phyloP scores from a whole-genome alignment of 2,329 filamentous ascomycete species.

The Sporothrix humicola region DNA sequence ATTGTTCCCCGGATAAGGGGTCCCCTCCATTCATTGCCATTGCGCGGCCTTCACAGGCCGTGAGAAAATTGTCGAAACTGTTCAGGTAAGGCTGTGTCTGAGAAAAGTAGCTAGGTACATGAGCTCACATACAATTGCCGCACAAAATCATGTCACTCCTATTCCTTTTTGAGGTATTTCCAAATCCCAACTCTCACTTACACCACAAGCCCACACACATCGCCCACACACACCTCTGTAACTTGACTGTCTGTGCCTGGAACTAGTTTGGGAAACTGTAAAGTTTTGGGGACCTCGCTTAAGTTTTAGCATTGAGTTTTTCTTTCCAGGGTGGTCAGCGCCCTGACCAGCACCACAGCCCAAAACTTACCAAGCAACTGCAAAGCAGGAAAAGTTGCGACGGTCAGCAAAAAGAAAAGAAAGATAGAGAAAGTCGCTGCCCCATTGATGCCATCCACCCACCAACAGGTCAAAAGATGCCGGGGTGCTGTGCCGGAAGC shows the following conservation, averaged over 20 bases:
- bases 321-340: neutral
- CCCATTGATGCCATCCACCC: neutral
- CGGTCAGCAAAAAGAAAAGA: constrained; percentile 14
- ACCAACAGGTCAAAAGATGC: neutral
- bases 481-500: constrained; percentile 15
- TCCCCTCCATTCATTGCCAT: neutral
- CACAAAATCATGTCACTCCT: neutral
- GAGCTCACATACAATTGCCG: neutral
- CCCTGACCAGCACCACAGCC: neutral
- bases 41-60: neutral
- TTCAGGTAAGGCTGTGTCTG: neutral
- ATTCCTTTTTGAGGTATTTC: too few relatives aligned
- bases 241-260: constrained; percentile 13
- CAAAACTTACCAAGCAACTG: constrained; percentile 7
- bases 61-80: neutral
- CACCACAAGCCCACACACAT: neutral
- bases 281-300: constrained; percentile 18
- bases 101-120: neutral
- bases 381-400: neutral
- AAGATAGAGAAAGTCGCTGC: neutral
- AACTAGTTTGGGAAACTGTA: constrained; percentile 11
- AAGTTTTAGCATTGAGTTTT: constrained; percentile 12
- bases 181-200: neutral
- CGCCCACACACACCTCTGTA: constrained; percentile 1
- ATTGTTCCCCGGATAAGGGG: neutral